phyloP scores from a whole-genome alignment of 2,329 filamentous ascomycete genomes.

The Colletotrichum sublineola region DNA sequence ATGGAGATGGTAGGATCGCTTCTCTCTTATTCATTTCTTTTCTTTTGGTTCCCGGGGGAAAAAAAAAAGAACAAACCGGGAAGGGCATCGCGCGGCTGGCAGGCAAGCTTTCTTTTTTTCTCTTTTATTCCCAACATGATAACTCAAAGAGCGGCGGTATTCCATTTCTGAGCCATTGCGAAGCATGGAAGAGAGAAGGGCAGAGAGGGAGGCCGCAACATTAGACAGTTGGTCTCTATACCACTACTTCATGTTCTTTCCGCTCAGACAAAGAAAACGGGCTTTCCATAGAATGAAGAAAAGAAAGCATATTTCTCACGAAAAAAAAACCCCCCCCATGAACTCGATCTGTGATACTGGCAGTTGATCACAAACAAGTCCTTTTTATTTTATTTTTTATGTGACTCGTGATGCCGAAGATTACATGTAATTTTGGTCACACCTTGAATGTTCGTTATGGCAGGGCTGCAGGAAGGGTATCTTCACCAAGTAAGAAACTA shows the following conservation, averaged over 20 bases:
- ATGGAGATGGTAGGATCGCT: slow-evolving; percentile 8
- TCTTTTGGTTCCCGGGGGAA: slow-evolving; percentile 16
- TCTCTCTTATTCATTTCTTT: slow-evolving; percentile 32
- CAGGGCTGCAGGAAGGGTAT: slow-evolving; percentile 2
- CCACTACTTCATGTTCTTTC: slow-evolving; percentile 21
- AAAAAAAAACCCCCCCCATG: too few species aligned
- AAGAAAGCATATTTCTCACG: slow-evolving; percentile 22
- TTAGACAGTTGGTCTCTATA: slow-evolving; percentile 36
- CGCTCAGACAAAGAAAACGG: slow-evolving; percentile 8
- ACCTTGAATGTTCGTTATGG: background rate
- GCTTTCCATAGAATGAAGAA: slow-evolving; percentile 33
- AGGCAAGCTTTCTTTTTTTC: slow-evolving; percentile 25
- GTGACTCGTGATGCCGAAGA: background rate
- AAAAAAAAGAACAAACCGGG: slow-evolving; percentile 29
- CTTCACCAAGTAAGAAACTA: slow-evolving; percentile 12
- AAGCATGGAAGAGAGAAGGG: slow-evolving; percentile 15
- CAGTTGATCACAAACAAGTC: background rate
- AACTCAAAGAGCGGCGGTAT: slow-evolving; percentile 17
- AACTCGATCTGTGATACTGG: background rate
- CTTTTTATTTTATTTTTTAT: too few species aligned
- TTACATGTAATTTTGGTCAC: background rate
- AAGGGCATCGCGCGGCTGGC: slow-evolving; percentile 38
- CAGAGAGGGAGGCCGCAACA: slow-evolving; percentile 9
- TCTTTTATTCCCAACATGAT: slow-evolving; percentile 4
- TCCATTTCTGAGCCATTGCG: slow-evolving; percentile 22